Evolutionary conservation across 2,329 filamentous ascomycete genomes (phyloP).

Genomic region (Juglanconis juglandina): DNA sequence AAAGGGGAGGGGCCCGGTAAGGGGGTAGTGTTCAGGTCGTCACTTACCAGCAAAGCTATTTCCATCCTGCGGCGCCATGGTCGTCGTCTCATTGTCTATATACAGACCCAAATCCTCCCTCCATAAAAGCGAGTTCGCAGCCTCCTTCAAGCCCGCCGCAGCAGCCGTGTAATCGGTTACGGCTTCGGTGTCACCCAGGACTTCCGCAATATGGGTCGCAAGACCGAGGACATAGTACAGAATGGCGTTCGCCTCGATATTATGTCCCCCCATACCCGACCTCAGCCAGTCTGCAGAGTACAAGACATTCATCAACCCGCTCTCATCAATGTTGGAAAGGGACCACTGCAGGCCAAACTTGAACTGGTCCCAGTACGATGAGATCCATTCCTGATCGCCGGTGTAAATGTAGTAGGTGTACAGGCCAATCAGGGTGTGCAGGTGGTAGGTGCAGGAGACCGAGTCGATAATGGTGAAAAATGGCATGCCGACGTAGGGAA

Average conservation of each 20-base stretch:
- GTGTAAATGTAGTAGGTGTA: conserved; percentile 57
- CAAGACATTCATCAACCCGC: conserved; percentile 46
- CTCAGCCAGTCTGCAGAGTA: conserved; percentile 49
- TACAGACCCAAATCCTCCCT: conserved; percentile 18
- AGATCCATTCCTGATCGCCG: conserved; percentile 47
- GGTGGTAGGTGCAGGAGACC: conserved; percentile 53
- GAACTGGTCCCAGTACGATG: conserved; percentile 46
- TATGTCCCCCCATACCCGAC: conserved; percentile 48
- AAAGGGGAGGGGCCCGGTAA: background rate
- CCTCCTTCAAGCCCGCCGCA: conserved; percentile 11
- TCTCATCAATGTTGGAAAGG: conserved; percentile 30
- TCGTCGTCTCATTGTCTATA: conserved; percentile 20
- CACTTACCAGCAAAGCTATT: conserved; percentile 19
- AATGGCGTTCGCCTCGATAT: conserved; percentile 50
- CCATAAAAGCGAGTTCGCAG: conserved; percentile 13
- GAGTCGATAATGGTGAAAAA: conserved; percentile 25
- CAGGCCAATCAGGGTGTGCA: conserved; percentile 55
- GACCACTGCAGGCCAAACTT: conserved; percentile 41
- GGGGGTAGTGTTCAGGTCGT: background rate
- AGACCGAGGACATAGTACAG: conserved; percentile 49
- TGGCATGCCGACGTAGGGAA: conserved; percentile 50
- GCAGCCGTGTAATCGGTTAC: background rate
- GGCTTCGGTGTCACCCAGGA: conserved; percentile 33
- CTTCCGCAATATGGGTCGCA: conserved; percentile 43
- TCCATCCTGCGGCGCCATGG: conserved; percentile 19